Base-by-base conservation (phyloP, 129 eudicot genomes). In the Gnaphalium uliginosum region DNA sequence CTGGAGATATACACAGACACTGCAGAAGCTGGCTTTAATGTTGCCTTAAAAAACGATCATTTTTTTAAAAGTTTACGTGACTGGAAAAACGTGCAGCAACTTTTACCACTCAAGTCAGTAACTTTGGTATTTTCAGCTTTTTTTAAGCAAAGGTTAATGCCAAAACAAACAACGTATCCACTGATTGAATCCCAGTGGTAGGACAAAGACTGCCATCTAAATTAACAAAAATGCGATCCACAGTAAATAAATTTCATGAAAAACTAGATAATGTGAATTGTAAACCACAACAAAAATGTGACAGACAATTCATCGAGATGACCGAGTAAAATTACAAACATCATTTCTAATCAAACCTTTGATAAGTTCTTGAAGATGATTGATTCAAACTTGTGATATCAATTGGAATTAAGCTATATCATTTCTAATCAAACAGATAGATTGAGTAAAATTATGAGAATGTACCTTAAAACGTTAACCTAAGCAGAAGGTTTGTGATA, bases 401-500 rank as follows among this genome's bases (percentile, higher is more conserved):
- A 53, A 29, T 70, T 26, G 30, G 27, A 70, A 50, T 18, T 29
- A 51, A 51, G 17, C 17, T 27, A 18, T 30, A 70, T 27, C 75
- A 50, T 4, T 26, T 51, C n/a, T 26, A 29, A 27, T 26, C 27
- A 14, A 27, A 18, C 13, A 10, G 4, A 27, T 50, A 15, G 37
- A 26, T 26, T 15, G 51, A 70, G 24, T 18, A 51, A 33, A 18
- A 27, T 10, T 29, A 50, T 25, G 25, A 69, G 27, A 7, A 27
- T n/a, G 26, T 26, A 70, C 43, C 75, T 53, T 50, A 70, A 50
- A 70, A 29, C 41, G 63, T 18, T 70, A 7, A 41, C 17, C 74
- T 50, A 8, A 50, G 48, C 46, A 50, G 27, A 46, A 17, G 25
- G 17, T 18, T 15, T 23, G 6, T 14, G 23, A 23, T 14, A 10